Conservation (phyloP, 768 basidiomycete genomes). For the Suillus clintonianus region DNA sequence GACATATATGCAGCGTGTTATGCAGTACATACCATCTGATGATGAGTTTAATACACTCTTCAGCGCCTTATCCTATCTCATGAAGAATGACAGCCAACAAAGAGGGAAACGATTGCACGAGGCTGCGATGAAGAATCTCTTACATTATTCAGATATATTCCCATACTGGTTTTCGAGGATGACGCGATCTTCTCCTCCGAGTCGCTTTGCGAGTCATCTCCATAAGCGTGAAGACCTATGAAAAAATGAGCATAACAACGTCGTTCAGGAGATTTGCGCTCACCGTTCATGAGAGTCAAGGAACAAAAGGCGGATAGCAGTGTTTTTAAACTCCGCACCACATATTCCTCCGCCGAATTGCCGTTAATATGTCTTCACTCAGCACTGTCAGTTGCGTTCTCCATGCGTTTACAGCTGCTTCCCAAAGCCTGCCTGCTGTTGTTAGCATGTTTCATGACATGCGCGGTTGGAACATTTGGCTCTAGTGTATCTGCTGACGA, state of each 20-base stretch:
- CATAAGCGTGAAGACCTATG: constrained; percentile 63
- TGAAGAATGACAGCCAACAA: constrained; percentile 60
- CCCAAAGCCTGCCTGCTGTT: constrained; percentile 23
- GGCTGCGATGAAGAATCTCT: constrained; percentile 49
- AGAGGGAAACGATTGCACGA: constrained; percentile 59
- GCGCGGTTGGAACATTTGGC: constrained; percentile 33
- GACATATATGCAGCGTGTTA: neutral
- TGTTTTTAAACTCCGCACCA: constrained; percentile 26
- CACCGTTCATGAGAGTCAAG: constrained; percentile 30
- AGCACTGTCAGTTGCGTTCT: neutral
- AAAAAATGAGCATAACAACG: neutral
- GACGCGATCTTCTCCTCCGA: constrained; percentile 44
- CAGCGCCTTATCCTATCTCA: constrained; percentile 64
- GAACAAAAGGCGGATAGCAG: constrained; percentile 4
- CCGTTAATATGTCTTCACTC: constrained; percentile 12
- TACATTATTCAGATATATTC: constrained; percentile 48
- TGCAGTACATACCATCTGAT: constrained; percentile 30
- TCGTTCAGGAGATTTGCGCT: constrained; percentile 12
- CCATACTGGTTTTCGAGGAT: constrained; percentile 20
- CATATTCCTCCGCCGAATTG: constrained; percentile 23
- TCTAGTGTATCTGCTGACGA: constrained; percentile 26
- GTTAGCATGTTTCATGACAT: constrained; percentile 37
- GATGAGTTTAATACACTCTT: constrained; percentile 31
- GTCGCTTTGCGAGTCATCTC: constrained; percentile 64
- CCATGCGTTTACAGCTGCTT: constrained; percentile 28